These are phyloP conservation scores for Melampsora larici-populina DNA, from an alignment of 1,284 basidiomycete species.

Conservation along the genomic window DNA sequence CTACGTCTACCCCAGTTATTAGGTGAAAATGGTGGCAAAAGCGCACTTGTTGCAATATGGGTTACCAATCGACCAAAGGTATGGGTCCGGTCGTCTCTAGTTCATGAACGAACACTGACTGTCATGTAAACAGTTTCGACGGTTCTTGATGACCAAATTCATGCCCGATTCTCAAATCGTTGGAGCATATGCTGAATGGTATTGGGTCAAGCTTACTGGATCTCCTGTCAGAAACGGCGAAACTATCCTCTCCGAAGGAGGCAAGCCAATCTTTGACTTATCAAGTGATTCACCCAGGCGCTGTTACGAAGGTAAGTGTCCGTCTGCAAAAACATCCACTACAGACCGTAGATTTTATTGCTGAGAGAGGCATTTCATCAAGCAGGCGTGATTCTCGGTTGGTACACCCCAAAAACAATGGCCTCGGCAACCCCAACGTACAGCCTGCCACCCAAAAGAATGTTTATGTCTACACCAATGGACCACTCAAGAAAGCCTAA, in stretches of 20 bases:
- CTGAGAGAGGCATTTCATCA: neutral
- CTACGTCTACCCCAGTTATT: conserved; percentile 22
- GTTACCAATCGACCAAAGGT: conserved; percentile 43
- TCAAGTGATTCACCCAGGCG: conserved; percentile 30
- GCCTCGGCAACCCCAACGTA: neutral
- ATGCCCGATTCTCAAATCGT: conserved; percentile 34
- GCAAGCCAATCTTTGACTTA: conserved; percentile 38
- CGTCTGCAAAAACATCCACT: neutral
- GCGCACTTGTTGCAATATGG: conserved; percentile 37
- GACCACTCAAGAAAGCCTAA: conserved; percentile 42
- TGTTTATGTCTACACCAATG: conserved; percentile 38
- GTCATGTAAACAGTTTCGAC: conserved; percentile 18
- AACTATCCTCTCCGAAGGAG: conserved; percentile 14
- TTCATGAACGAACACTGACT: neutral
- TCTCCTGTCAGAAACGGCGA: conserved; percentile 15
- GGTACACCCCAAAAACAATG: conserved; percentile 33
- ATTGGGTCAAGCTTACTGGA: conserved; percentile 42
- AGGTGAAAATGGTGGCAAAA: conserved; percentile 26
- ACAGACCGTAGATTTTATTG: neutral
- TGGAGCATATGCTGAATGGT: conserved; percentile 41
- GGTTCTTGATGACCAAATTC: conserved; percentile 41
- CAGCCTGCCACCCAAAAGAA: neutral
- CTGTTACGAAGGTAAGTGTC: conserved; percentile 37
- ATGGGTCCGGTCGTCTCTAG: neutral
- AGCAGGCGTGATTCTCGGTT: conserved; percentile 33